A percentile compares a stretch with the other conserved stretches of the same genome.
These are phyloP conservation scores for Plasmodium yoelii DNA, from an alignment of 169 alveolate species.

Conservation along the genomic window DNA sequence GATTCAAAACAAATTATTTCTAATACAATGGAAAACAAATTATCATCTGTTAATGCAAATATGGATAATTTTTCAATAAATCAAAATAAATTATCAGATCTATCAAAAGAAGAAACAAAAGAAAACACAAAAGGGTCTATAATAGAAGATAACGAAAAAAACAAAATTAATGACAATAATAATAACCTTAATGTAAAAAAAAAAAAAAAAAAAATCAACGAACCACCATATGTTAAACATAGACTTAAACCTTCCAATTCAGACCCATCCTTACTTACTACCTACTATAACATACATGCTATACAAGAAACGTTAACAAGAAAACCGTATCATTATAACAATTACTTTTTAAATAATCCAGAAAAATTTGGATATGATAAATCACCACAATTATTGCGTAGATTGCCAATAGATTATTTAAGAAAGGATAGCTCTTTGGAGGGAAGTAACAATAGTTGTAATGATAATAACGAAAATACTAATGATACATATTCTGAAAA, in stretches of 20 bases:
- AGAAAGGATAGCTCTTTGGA: slow-evolving; percentile 20
- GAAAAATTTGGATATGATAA: slow-evolving; percentile 58
- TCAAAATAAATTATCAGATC: not conserved
- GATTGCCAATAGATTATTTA: slow-evolving; percentile 59
- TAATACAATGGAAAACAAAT: too few relatives aligned
- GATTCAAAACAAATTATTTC: too few relatives aligned
- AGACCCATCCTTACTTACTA: slow-evolving; percentile 83
- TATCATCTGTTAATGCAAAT: not conserved
- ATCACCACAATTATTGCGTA: slow-evolving; percentile 17
- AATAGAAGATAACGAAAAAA: not conserved
- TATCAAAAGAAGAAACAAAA: too few relatives aligned
- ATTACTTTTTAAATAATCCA: slow-evolving; percentile 55
- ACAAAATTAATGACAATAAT: not conserved
- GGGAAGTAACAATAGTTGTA: not conserved
- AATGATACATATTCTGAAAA: not conserved
- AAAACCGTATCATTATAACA: slow-evolving; percentile 81
- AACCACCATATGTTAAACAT: slow-evolving; percentile 80
- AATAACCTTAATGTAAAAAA: not conserved
- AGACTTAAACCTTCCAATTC: slow-evolving; percentile 79
- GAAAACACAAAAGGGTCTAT: not conserved
- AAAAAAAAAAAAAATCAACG: slow-evolving; percentile 37
- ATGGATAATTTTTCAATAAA: not conserved
- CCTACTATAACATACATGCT: slow-evolving; percentile 80
- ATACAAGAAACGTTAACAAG: slow-evolving; percentile 81
- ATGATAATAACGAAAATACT: not conserved